Percentiles rank a stretch among this genome's conserved stretches.
Evolutionary conservation across 345 rosid species (phyloP).

Genomic region (Acer saccharum): DNA sequence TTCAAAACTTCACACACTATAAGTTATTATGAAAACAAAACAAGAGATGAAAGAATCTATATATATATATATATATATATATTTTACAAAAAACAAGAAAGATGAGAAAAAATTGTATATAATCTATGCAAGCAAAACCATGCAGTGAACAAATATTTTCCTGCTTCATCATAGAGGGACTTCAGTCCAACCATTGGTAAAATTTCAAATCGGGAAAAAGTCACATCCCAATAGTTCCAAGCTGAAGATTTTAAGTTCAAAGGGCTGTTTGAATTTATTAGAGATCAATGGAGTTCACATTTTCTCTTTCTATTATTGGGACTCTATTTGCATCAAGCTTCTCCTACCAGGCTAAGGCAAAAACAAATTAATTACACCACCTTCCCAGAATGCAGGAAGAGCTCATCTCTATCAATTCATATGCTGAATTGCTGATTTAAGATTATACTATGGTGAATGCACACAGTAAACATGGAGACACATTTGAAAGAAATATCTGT

Average conservation of each 20-base stretch:
- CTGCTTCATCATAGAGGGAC: background rate
- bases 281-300: background rate
- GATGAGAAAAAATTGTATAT: background rate
- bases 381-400: background rate
- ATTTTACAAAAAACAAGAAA: background rate
- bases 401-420: background rate
- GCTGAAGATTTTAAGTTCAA: background rate
- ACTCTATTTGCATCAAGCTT: background rate
- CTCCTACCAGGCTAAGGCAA: background rate
- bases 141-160: background rate
- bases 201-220: background rate
- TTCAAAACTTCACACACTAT: background rate
- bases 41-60: background rate
- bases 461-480: background rate
- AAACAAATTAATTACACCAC: background rate
- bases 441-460: background rate
- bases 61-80: background rate
- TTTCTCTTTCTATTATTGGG: background rate
- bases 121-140: background rate
- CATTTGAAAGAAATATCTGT: background rate
- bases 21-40: conserved; percentile 6
- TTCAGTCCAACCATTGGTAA: background rate
- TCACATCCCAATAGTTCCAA: background rate
- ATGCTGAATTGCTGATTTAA: background rate
- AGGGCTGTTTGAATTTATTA: background rate